Base-by-base conservation (phyloP, 1,284 basidiomycete species). In the Apiotrichum akiyoshidainum region DNA sequence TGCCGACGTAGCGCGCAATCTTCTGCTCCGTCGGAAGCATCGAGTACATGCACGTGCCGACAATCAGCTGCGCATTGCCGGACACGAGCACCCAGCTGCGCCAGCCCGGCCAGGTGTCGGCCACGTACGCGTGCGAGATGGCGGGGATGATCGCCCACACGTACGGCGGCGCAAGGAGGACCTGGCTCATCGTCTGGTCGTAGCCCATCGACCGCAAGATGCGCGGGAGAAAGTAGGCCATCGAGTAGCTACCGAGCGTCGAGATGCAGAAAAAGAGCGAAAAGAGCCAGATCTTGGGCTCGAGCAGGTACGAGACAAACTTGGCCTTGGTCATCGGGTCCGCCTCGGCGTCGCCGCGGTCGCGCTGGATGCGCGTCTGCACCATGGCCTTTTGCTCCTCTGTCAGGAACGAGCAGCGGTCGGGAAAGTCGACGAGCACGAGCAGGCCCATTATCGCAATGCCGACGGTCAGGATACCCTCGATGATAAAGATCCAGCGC, bases 221-320 rank as follows among this genome's bases (percentile, higher is more conserved):
- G 47, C 74, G 67, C 21, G 78, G 78, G 1, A 79, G 65, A 73
- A 80, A 80, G 71, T 74, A 76, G 37, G 66, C 54, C 61, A 74
- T 49, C 16, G 52, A 35, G 52, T 57, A 66, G 2, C 57, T 59
- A n/a, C 56, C 64, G 40, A 58, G 60, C 21, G 66, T 66, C 6
- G 63, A 57, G 33, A 59, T 51, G 50, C 69, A 64, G 65, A 80
- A 78, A 65, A 76, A 69, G 50, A 80, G 59, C 31, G 71, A 78
- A 57, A 76, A 81, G 3, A 68, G 61, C 79, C 80, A 81, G 22
- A 80, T 63, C 72, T 80, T 80, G 62, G 70, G 61, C 65, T 80
- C 78, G 12, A 26, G 16, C 17, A 73, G 50, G 65, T 80, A 78
- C 45, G 58, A 66, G 46, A 64, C 17, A n/a, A 75, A 55, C 61